phyloP scores from a whole-genome alignment of 805 yeast species.

The Candida manassasensis region DNA sequence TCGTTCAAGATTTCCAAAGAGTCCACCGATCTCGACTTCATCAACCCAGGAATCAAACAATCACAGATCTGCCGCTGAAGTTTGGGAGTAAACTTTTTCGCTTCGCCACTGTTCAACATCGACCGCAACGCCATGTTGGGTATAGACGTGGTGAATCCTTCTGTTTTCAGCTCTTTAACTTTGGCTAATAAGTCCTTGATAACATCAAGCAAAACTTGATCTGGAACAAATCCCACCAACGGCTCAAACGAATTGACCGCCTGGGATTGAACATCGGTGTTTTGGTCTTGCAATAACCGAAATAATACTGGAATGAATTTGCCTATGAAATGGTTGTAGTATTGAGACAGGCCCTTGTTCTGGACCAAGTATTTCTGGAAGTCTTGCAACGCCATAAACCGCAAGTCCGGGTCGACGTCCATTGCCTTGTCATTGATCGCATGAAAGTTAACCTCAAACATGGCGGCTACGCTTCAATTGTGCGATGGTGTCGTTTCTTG shows the following conservation, averaged over 20 bases:
- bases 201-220: conserved; percentile 26
- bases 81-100: conserved; percentile 17
- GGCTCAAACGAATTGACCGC: conserved; percentile 58
- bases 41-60: conserved; percentile 36
- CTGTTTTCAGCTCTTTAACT: conserved; percentile 15
- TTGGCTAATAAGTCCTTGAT: conserved; percentile 23
- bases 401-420: conserved; percentile 73
- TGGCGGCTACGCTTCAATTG: too few species aligned
- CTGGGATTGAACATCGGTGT: conserved; percentile 70
- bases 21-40: conserved; percentile 42
- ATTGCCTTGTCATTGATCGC: conserved; percentile 41
- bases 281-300: conserved; percentile 51
- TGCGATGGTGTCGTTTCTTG: conserved; percentile 9
- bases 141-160: conserved; percentile 41
- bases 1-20: conserved; percentile 58
- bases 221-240: conserved; percentile 34
- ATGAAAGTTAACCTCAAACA: conserved; percentile 25
- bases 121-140: conserved; percentile 50
- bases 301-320: conserved; percentile 38
- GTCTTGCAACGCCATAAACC: conserved; percentile 84
- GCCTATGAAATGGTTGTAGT: conserved; percentile 22
- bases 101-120: conserved; percentile 30
- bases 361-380: conserved; percentile 43
- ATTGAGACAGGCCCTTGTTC: conserved; percentile 11
- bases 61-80: conserved; percentile 30